A percentile compares a stretch with the other conserved stretches of the same genome.
Conservation (phyloP, 805 yeast species). For the Candida methanosorbosa region DNA sequence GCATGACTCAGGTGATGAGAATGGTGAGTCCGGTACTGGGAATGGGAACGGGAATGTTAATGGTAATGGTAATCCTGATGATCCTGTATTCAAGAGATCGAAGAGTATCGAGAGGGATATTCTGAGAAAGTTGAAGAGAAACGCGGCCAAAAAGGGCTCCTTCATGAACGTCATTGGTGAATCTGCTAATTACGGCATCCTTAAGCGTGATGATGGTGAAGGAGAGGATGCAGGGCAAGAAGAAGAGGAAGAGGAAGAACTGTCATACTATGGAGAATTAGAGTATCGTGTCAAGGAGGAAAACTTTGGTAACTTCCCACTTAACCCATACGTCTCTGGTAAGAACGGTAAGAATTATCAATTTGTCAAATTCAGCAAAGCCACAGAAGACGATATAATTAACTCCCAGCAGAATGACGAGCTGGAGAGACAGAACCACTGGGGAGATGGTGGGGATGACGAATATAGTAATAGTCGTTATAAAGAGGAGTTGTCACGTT, state of each 20-base stretch:
- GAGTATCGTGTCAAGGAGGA: constrained; percentile 14
- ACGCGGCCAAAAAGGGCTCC: constrained; percentile 6
- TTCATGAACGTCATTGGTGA: too few relatives aligned
- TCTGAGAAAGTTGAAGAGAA: constrained; percentile 8
- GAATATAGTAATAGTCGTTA: not conserved
- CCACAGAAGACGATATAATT: constrained; percentile 15
- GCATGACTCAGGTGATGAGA: constrained; percentile 1
- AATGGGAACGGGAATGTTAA: constrained; percentile 2
- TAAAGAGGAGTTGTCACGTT: not conserved
- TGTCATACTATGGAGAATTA: constrained; percentile 4
- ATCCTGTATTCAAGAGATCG: constrained; percentile 6
- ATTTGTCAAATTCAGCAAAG: constrained; percentile 23
- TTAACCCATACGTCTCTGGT: constrained; percentile 21
- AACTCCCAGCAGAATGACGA: constrained; percentile 19
- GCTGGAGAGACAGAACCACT: constrained; percentile 6
- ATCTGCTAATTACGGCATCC: too few relatives aligned
- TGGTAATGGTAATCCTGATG: constrained; percentile 3
- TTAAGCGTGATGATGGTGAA: constrained; percentile 1
- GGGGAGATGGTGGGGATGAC: constrained; percentile 1
- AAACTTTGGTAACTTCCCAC: constrained; percentile 20
- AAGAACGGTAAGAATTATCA: constrained; percentile 21
- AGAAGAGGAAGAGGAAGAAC: not conserved
- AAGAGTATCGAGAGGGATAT: not conserved
- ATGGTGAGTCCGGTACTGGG: constrained; percentile 4
- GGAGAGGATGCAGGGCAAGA: not conserved